Evolutionary conservation across 192 early-diverging fungal species (phyloP).

Genomic region (Neocallimastix lanati): DNA sequence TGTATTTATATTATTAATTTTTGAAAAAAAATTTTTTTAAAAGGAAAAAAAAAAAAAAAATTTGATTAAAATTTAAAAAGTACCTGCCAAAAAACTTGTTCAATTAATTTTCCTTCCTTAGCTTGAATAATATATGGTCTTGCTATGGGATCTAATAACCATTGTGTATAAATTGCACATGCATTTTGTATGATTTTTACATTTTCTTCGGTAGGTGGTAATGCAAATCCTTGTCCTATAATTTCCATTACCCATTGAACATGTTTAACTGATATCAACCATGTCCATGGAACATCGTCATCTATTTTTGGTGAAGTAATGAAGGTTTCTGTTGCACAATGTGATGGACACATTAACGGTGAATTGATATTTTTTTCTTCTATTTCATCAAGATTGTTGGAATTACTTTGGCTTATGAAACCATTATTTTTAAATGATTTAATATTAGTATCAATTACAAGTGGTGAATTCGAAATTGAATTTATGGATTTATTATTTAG

Average conservation of each 20-base stretch:
- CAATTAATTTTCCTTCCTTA: constrained; percentile 16
- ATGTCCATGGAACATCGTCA: constrained; percentile 8
- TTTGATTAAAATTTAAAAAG: too few species aligned
- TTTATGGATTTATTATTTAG: neutral
- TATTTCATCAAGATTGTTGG: too few species aligned
- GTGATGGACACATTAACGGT: neutral
- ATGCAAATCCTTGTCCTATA: constrained; percentile 58
- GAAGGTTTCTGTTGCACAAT: neutral
- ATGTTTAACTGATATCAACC: constrained; percentile 54
- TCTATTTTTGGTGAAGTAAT: neutral
- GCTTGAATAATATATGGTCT: constrained; percentile 37
- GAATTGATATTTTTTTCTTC: too few species aligned
- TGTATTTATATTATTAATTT: too few species aligned
- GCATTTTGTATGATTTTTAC: constrained; percentile 41
- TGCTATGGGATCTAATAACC: constrained; percentile 46
- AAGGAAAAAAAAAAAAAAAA: too few species aligned
- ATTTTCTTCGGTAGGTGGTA: constrained; percentile 51
- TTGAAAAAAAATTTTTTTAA: too few species aligned
- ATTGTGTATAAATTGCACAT: constrained; percentile 50
- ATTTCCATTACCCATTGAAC: constrained; percentile 73
- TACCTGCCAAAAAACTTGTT: constrained; percentile 59
- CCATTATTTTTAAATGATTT: too few species aligned
- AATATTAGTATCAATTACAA: too few species aligned
- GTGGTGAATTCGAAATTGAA: too few species aligned
- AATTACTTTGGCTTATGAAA: too few species aligned